Base-by-base conservation (phyloP, 345 rosid species). In the Murraya paniculata region DNA sequence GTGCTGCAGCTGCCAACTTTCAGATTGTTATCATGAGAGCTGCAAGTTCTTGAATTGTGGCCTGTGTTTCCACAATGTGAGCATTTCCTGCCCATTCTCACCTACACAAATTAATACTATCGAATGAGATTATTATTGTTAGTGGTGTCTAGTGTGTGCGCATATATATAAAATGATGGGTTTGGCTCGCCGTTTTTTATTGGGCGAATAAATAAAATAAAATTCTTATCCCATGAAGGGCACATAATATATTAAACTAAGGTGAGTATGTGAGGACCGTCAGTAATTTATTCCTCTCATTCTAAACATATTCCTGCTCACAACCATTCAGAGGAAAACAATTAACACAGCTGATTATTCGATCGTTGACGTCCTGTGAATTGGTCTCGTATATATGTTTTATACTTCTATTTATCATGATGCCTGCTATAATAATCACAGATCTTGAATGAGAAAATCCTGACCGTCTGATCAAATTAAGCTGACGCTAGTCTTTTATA, bases 11-110 rank as follows among this genome's bases (percentile, higher is more conserved):
- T 11, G 50, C 50, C 18, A 45, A 16, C 50, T 30, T 21, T 30
- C 2, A 3, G 72, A 64, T 64, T 7, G 7, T 33, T 36, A 11
- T 45, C 18, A 59, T 30, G 56, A 57, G 72, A 31, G 22, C 21
- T 62, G 82, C 87, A 85, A 64, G 87, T 85, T 60, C 87, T 82
- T 59, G 81, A 79, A 74, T 85, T 82, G 53, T 85, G 87, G 22
- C 87, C 87, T 33, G 57, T 7, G 76, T 30, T 79, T 19, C 87
- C 85, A 71, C 87, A 85, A 59, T 82, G 75, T 13, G 87, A 85
- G 79, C 87, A 85, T 68, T 85, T 85, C 71, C 81, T 79, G 53
- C 77, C 85, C 87, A 84, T 84, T 77, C 67, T 41, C 62, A 36
- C 69, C 79, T 18, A 28, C 33, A 14, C 58, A 53, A 53, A 0